Evolutionary conservation across 257 asterid genomes (phyloP).

Genomic region (Fraxinus americana): DNA sequence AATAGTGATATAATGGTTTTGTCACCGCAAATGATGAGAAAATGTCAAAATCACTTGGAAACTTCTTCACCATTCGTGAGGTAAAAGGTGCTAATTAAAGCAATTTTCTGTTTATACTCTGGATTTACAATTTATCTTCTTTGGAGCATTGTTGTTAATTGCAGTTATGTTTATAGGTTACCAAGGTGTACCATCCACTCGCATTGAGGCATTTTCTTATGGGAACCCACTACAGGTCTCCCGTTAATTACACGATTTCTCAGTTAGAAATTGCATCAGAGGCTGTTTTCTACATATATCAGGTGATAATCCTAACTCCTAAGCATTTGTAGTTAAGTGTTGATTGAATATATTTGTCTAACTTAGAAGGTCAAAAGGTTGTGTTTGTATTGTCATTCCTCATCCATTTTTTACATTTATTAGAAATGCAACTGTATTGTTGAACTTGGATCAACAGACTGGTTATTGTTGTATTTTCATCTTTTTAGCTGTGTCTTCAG

Average conservation of each 20-base stretch:
- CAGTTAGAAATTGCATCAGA: conserved; percentile 82
- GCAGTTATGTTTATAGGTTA: conserved; percentile 49
- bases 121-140: background rate
- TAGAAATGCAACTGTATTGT: background rate
- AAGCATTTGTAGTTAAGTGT: background rate
- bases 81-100: conserved; percentile 35
- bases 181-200: conserved; percentile 77
- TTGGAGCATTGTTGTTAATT: background rate
- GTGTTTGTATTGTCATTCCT: background rate
- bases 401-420: background rate
- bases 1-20: conserved; percentile 83
- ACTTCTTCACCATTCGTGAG: conserved; percentile 89
- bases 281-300: conserved; percentile 69
- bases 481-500: background rate
- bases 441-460: background rate
- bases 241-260: conserved; percentile 70
- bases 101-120: background rate
- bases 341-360: background rate
- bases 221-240: conserved; percentile 88
- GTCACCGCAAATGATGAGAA: conserved; percentile 78
- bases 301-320: conserved; percentile 43
- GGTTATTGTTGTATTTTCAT: too few species aligned
- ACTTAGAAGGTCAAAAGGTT: background rate
- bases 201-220: conserved; percentile 80
- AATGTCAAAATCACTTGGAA: conserved; percentile 85